Percentiles rank a stretch among this genome's conserved stretches.
phyloP scores from a whole-genome alignment of 140 eudicot species.

The Bidens hawaiensis region DNA sequence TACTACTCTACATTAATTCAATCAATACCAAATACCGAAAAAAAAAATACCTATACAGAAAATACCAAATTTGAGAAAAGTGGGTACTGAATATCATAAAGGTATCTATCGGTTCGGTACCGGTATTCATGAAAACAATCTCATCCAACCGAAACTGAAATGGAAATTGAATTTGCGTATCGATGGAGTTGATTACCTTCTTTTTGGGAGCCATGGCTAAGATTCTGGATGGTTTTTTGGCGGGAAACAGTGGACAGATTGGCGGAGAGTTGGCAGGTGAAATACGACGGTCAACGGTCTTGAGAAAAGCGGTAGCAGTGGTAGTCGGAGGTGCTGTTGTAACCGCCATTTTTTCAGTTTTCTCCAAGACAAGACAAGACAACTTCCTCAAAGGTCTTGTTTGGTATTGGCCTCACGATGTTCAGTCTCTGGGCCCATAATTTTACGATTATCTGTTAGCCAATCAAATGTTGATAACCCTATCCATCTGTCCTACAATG shows the following conservation, averaged over 20 bases:
- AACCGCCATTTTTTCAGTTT: slow-evolving; percentile 37
- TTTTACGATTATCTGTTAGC: slow-evolving; percentile 7
- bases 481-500: slow-evolving; percentile 21
- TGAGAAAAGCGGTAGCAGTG: slow-evolving; percentile 31
- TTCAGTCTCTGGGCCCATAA: slow-evolving; percentile 5
- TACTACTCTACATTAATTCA: too few species aligned
- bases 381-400: background rate
- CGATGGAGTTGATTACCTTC: too few species aligned
- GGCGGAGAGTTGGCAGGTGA: slow-evolving; percentile 18
- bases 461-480: slow-evolving; percentile 45
- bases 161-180: background rate
- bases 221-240: slow-evolving; percentile 35
- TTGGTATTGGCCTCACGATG: background rate
- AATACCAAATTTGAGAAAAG: too few species aligned
- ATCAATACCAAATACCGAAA: too few species aligned
- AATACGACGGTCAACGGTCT: slow-evolving; percentile 27
- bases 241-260: slow-evolving; percentile 30
- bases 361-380: slow-evolving; percentile 7
- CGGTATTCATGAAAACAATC: background rate
- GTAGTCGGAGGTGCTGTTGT: slow-evolving; percentile 44
- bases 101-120: too few species aligned
- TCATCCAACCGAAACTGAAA: background rate
- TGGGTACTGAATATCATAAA: too few species aligned
- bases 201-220: slow-evolving; percentile 81
- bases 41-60: too few species aligned